phyloP scores from a whole-genome alignment of 441 rosid species.

The Hypseocharis bilobata region DNA sequence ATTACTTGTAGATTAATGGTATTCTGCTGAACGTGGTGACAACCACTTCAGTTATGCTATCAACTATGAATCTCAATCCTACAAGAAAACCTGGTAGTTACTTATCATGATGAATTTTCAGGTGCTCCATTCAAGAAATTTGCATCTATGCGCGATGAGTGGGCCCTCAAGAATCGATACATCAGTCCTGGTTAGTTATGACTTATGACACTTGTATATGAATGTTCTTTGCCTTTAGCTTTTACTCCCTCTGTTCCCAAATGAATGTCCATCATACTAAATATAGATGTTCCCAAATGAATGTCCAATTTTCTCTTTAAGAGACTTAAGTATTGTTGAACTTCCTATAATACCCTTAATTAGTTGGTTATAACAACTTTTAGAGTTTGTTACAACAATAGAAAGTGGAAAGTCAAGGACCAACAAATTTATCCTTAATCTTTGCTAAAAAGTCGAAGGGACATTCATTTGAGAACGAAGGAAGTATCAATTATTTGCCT shows the following conservation, averaged over 20 bases:
- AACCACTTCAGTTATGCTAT: not conserved
- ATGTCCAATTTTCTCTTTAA: too few relatives aligned
- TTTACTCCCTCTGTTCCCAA: not conserved
- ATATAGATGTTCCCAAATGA: too few relatives aligned
- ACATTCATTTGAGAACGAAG: too few relatives aligned
- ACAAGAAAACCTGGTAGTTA: not conserved
- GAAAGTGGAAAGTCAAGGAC: too few relatives aligned
- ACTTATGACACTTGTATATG: not conserved
- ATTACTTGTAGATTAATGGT: not conserved
- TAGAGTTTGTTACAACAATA: too few relatives aligned
- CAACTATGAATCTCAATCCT: not conserved
- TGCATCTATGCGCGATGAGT: conserved; percentile 60
- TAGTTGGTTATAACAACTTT: too few relatives aligned
- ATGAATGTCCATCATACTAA: not conserved
- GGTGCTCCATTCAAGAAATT: conserved; percentile 88
- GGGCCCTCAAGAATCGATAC: conserved; percentile 76
- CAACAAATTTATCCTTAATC: too few relatives aligned
- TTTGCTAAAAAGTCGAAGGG: too few relatives aligned
- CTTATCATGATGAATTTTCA: conserved; percentile 22
- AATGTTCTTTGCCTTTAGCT: not conserved
- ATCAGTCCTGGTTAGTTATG: conserved; percentile 74
- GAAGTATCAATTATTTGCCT: too few relatives aligned
- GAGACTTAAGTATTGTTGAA: too few relatives aligned
- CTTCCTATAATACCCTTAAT: too few relatives aligned
- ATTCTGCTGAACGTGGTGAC: not conserved